Evolutionary conservation across 2,329 filamentous ascomycete genomes (phyloP).

Genomic region (Fusarium palustre): DNA sequence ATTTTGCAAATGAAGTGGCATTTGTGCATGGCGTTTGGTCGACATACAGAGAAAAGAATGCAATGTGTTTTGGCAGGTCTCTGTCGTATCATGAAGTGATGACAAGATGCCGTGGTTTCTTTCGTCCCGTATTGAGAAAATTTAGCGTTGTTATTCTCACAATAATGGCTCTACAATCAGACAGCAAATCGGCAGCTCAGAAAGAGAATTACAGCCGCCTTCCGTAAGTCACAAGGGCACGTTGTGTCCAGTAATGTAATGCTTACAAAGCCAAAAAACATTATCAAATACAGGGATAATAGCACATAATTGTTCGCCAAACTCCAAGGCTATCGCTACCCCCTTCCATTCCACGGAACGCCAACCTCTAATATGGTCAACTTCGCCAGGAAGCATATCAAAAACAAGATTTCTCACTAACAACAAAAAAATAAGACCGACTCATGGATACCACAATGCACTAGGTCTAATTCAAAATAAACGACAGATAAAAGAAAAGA

Average conservation of each 20-base stretch:
- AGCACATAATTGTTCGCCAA: slow-evolving; percentile 34
- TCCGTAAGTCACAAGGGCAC: not conserved
- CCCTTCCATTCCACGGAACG: slow-evolving; percentile 32
- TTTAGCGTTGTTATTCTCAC: not conserved
- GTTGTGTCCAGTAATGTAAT: not conserved
- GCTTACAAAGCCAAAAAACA: not conserved
- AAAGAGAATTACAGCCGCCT: not conserved
- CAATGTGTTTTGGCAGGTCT: not conserved
- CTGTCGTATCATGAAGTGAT: not conserved
- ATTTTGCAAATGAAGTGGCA: slow-evolving; percentile 13
- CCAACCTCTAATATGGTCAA: slow-evolving; percentile 38
- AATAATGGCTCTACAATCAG: not conserved
- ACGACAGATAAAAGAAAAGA: slow-evolving; percentile 9
- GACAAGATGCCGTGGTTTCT: not conserved
- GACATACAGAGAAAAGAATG: slow-evolving; percentile 32
- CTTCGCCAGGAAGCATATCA: slow-evolving; percentile 41
- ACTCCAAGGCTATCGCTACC: slow-evolving; percentile 29
- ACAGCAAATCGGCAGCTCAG: not conserved
- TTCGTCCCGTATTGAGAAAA: not conserved
- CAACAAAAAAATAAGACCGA: slow-evolving; percentile 8
- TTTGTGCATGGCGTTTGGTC: slow-evolving; percentile 34
- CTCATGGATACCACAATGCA: slow-evolving; percentile 23
- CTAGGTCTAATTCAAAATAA: slow-evolving; percentile 16
- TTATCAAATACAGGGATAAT: slow-evolving; percentile 31
- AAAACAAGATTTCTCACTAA: slow-evolving; percentile 8